phyloP scores from a whole-genome alignment of 1,139 yeast species.

The Petasospora fabianii region DNA sequence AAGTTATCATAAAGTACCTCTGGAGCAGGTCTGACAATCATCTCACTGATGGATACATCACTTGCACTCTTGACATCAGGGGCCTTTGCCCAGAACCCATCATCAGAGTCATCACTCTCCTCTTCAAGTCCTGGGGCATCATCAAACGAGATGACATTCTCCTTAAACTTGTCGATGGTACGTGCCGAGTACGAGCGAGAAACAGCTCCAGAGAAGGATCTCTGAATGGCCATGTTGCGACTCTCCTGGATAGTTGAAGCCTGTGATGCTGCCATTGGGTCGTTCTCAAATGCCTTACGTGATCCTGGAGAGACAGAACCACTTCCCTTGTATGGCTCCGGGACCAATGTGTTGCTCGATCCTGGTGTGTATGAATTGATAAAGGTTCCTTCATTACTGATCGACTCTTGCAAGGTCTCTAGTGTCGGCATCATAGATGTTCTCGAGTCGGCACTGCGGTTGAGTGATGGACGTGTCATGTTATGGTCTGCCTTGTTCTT shows the following conservation, averaged over 20 bases:
- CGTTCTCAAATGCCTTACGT: conserved; percentile 21
- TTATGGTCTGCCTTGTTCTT: conserved; percentile 6
- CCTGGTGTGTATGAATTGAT: conserved; percentile 38
- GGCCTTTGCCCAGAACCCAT: conserved; percentile 61
- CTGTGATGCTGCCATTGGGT: neutral
- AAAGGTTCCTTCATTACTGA: conserved; percentile 23
- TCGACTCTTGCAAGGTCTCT: conserved; percentile 24
- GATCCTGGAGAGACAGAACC: conserved; percentile 26
- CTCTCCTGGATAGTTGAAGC: neutral
- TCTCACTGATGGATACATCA: conserved; percentile 26
- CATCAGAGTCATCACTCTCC: conserved; percentile 40
- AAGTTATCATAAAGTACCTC: conserved; percentile 90
- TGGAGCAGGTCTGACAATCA: conserved; percentile 87
- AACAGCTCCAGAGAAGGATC: conserved; percentile 1
- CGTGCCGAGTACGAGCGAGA: conserved; percentile 13
- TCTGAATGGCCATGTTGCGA: conserved; percentile 2
- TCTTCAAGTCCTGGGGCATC: conserved; percentile 58
- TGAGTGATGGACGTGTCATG: conserved; percentile 9
- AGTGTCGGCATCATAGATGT: conserved; percentile 19
- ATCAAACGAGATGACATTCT: conserved; percentile 68
- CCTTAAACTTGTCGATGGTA: conserved; percentile 51
- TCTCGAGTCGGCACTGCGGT: conserved; percentile 15
- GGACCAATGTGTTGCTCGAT: conserved; percentile 36
- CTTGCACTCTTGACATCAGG: conserved; percentile 24
- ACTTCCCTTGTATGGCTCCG: conserved; percentile 40